phyloP scores from a whole-genome alignment of 164 flowering plant species.

The Vitis vinifera region ASM3070453v1 NC_081806.1:78501-79000 shows the following conservation, averaged over 20 bases:
- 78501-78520: too few species aligned
- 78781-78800: conserved; percentile 76
- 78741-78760: conserved; percentile 80
- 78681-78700: conserved; percentile 98
- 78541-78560: too few species aligned
- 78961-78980: conserved; percentile 84
- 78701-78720: conserved; percentile 95
- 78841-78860: background rate
- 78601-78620: conserved; percentile 66
- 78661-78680: conserved; percentile 66
- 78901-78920: conserved; percentile 93
- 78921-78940: conserved; percentile 99
- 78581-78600: background rate
- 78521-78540: too few species aligned
- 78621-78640: conserved; percentile 85
- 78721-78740: conserved; percentile 88
- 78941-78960: conserved; percentile 83
- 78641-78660: conserved; percentile 87
- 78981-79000: conserved; percentile 87
- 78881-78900: conserved; percentile 78
- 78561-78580: too few species aligned
- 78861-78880: background rate
- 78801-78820: conserved; percentile 90
- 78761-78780: conserved; percentile 87
- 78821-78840: conserved; percentile 6